phyloP scores from a whole-genome alignment of 179 eudicot species.

The Actinidia chinensis region DNA sequence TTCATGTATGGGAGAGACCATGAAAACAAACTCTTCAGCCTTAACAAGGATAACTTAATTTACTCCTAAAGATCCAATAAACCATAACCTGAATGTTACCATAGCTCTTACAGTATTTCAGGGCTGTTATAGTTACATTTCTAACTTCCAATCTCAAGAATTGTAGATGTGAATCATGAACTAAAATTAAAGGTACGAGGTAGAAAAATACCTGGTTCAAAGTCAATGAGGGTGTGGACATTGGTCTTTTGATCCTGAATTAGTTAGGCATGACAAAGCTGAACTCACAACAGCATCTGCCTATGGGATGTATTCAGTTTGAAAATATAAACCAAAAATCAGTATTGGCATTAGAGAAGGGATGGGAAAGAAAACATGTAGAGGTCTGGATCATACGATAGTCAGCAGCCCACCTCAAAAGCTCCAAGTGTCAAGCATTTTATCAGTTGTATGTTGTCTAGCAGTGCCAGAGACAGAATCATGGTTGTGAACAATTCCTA shows the following conservation, averaged over 20 bases:
- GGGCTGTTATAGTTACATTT: background rate
- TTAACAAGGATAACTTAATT: background rate
- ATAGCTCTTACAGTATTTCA: background rate
- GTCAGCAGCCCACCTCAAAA: conserved; percentile 50
- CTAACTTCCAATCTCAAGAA: background rate
- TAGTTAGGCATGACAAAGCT: conserved; percentile 60
- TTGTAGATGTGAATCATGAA: background rate
- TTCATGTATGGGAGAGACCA: background rate
- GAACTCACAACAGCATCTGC: conserved; percentile 63
- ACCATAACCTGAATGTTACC: background rate
- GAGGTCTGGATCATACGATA: conserved; percentile 3
- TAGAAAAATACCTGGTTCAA: conserved; percentile 57
- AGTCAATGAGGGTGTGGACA: conserved; percentile 37
- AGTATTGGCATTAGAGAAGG: conserved; percentile 7
- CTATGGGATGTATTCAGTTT: conserved; percentile 32
- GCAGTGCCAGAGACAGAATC: conserved; percentile 91
- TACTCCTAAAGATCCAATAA: background rate
- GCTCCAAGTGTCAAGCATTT: conserved; percentile 81
- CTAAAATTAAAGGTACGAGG: background rate
- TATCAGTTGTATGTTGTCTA: conserved; percentile 65
- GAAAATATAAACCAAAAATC: background rate
- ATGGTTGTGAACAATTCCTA: conserved; percentile 88
- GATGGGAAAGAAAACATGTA: background rate
- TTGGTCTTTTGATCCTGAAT: conserved; percentile 31
- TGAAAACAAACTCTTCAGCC: background rate